Evolutionary conservation across 345 rosid species (phyloP), one percentile per base, ranked within the genome.

Genomic region (Arabidopsis thaliana): DNA sequence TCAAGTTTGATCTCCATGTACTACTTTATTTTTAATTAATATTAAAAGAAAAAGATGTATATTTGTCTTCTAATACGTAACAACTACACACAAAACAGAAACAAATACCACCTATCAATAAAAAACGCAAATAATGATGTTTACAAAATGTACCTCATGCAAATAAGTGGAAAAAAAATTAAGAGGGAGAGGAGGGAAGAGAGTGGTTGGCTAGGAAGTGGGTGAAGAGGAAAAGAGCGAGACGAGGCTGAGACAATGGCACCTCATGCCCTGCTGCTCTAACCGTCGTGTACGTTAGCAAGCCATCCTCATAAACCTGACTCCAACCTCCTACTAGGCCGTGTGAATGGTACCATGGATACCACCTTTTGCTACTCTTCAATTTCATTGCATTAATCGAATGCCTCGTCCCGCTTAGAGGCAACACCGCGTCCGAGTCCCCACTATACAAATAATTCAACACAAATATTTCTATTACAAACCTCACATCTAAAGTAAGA

Each of bases 301-400:
- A 70, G 67, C 80, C 76, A 25, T 76, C 86, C 14, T 83, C 78
- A 28, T 86, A 85, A 20, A 84, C 87, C 75, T 92, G 96, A 48
- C 96, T 90, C 97, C 97, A 89, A 14, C 98, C 98, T 79, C 95
- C 98, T 3, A 91, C 97, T 91, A 85, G 11, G 38, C 72, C 72
- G 2, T 48, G 77, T 38, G 76, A 71, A 71, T 84, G 95, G 25
- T 90, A 88, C 98, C 98, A 94, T 1, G 97, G 87, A 72, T 83
- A 80, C 97, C 98, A 94, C 80, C 89, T 90, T 75, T 78, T 82
- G 38, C 87, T 59, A 4, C 88, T 94, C 28, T 78, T 86, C 52
- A 94, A 59, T 78, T 86, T 90, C 66, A 94, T 79, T 11, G 97
- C 96, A 66, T 90, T 86, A 50, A 94, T 85, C 38, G 98, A 91